Base-by-base conservation (phyloP, 2,329 filamentous ascomycete species). In the Fusarium cicatricum region DNA sequence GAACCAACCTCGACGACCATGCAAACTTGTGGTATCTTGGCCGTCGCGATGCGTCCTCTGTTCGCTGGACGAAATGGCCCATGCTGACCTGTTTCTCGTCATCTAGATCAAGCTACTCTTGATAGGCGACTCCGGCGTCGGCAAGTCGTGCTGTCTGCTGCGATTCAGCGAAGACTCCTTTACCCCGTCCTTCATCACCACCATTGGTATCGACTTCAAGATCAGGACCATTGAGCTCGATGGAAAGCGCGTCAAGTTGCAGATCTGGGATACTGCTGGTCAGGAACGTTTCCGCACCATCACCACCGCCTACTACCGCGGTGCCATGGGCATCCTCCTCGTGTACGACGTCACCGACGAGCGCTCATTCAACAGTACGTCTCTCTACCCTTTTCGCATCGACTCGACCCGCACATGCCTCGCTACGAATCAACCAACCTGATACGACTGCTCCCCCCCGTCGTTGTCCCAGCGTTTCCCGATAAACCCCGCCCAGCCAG, bases 141-240 rank as follows among this genome's bases (percentile, higher is more conserved):
- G 93, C 77, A 97, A 97, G 81, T 97, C 93, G 68, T 97, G 93
- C 87, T 97, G 93, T 79, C 85, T 97, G 76, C 83, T 97, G 74
- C 91, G 93, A 70, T 97, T 97, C 83, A 96, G 92, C 78, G 93
- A 97, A 80, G 93, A 97, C 82, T 96, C 91, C 40, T 97, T 97
- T 81, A 97, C 93, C 47, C 93, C 93, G 37, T 96, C 92, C 69
- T 97, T 97, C 84, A 97, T 97, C 82, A 97, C 93, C 61, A 99
- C 95, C 62, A 99, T 99, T 78, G 95, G 95, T 69, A 98, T 99
- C 82, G 95, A 99, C 81, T 99, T 99, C 84, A 99, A 99, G 85
- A 99, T 99, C 75, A 87, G 95, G 67, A 99, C 95, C 65, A 99
- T 99, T 80, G 95, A 99, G 81, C 84, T 99, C 68, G 95, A 99